Evolutionary conservation across 202 grass and related monocot species (phyloP), one percentile per base, ranked within the genome.

Genomic region (Bolboschoenoplectus hybrid): DNA sequence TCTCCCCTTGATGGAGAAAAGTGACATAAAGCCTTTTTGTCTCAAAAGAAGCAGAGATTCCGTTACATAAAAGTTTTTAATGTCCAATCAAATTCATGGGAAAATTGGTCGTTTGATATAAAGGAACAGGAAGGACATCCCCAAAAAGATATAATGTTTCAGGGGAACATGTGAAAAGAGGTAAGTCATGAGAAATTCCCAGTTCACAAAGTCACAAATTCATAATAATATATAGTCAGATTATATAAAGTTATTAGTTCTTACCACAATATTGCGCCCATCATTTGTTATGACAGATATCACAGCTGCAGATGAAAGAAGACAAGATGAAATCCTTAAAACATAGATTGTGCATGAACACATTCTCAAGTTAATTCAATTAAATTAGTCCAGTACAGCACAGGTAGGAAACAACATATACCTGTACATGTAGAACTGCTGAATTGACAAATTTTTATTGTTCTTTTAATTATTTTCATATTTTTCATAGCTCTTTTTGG

Each of bases 211-310:
- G 26, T 81, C 19, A 46, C 51, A 62, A 26, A 61, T 75, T 32
- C 64, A 13, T 43, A 69, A 47, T 45, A 85, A 47, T 58, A 45
- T 19, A 46, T 45, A 0, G 17, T 56, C 7, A 49, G 60, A 63
- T 26, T 70, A 71, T 43, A 71, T 7, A 67, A 83, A 72, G 67
- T 70, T 46, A 81, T 92, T 82, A 94, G 77, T 41, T 46, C 87
- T 91, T 87, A 98, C 93, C 82, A 98, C 90, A 72, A 98, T 98
- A 77, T 95, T 95, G 64, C 91, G 96, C 4, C 96, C 96, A 67
- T 98, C 96, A 87, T 94, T 98, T 67, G 96, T 98, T 86, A 98
- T 98, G 66, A 98, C 83, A 76, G 96, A 98, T 73, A 98, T 98
- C 10, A 91, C 85, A 84, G 91, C 93, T 98, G 75, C 63, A 41